Percentiles rank a stretch among this genome's conserved stretches.
phyloP scores from a whole-genome alignment of 2,329 filamentous ascomycete species.

The Aspergillus sp. region DNA sequence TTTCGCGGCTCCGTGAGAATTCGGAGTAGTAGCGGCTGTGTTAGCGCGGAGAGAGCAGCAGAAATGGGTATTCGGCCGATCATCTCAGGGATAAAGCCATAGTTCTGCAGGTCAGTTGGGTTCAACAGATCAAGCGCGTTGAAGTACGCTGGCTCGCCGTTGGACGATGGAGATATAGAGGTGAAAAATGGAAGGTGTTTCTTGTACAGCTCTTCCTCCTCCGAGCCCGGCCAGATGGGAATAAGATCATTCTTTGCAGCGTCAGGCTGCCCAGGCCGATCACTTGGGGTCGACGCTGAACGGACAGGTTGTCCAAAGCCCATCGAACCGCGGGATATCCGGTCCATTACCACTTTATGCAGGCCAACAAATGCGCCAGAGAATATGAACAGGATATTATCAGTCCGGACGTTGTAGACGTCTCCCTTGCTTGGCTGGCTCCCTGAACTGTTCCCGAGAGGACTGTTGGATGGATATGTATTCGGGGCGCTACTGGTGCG shows the following conservation, averaged over 20 bases:
- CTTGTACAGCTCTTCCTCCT: conserved; percentile 52
- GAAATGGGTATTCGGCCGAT: conserved; percentile 90
- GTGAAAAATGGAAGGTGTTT: conserved; percentile 51
- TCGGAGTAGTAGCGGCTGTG: conserved; percentile 59
- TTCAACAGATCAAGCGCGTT: conserved; percentile 62
- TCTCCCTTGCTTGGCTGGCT: conserved; percentile 44
- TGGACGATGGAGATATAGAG: conserved; percentile 43
- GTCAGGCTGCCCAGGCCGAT: conserved; percentile 15
- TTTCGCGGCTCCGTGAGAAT: conserved; percentile 91
- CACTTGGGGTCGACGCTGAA: conserved; percentile 28
- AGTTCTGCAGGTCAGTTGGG: conserved; percentile 68
- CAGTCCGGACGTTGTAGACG: conserved; percentile 70
- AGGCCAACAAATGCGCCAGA: conserved; percentile 91
- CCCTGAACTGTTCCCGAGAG: conserved; percentile 22
- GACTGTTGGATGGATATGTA: conserved; percentile 30
- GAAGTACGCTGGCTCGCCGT: conserved; percentile 40
- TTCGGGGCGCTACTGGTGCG: conserved; percentile 29
- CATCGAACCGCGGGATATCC: conserved; percentile 78
- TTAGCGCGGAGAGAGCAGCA: conserved; percentile 71
- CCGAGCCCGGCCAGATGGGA: conserved; percentile 52
- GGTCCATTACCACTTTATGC: conserved; percentile 75
- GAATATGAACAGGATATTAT: conserved; percentile 95
- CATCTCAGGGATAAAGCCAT: conserved; percentile 89
- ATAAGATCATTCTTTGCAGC: conserved; percentile 31
- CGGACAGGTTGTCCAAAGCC: conserved; percentile 83